A percentile compares a stretch with the other conserved stretches of the same genome.
phyloP scores from a whole-genome alignment of 257 asterid species.

The Fraxinus quadrangulata region DNA sequence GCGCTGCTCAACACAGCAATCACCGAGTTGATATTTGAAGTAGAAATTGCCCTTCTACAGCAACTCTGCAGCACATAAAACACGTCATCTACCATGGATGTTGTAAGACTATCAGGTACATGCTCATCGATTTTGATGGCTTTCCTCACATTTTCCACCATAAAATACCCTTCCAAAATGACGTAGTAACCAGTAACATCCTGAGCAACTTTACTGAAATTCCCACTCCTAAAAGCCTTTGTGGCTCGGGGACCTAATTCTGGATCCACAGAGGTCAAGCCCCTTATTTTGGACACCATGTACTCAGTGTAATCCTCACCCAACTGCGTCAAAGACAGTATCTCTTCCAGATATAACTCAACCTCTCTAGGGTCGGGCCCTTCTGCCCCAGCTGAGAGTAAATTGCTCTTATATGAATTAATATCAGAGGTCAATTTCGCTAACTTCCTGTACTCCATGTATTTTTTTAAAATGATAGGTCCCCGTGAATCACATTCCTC shows the following conservation, averaged over 20 bases:
- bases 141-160: conserved; percentile 98
- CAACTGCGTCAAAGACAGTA: conserved; percentile 74
- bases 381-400: conserved; percentile 66
- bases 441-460: conserved; percentile 76
- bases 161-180: conserved; percentile 89
- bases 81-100: conserved; percentile 98
- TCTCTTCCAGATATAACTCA: conserved; percentile 88
- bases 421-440: conserved; percentile 77
- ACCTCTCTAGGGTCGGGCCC: conserved; percentile 95
- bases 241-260: conserved; percentile 87
- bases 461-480: conserved; percentile 69
- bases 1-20: conserved; percentile 84
- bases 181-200: conserved; percentile 90
- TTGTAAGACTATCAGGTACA: conserved; percentile 85
- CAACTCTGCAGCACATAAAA: conserved; percentile 96
- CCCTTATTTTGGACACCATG: conserved; percentile 83
- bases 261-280: conserved; percentile 86
- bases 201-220: conserved; percentile 80
- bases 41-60: conserved; percentile 87
- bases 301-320: conserved; percentile 97
- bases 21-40: conserved; percentile 83
- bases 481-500: conserved; percentile 96
- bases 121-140: conserved; percentile 92
- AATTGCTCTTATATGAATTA: conserved; percentile 75
- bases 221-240: conserved; percentile 92